Percentiles rank a stretch among this genome's conserved stretches.
These are phyloP conservation scores for Sparassis latifolia DNA, from an alignment of 1,284 basidiomycete genomes.

Conservation along the genomic window DNA sequence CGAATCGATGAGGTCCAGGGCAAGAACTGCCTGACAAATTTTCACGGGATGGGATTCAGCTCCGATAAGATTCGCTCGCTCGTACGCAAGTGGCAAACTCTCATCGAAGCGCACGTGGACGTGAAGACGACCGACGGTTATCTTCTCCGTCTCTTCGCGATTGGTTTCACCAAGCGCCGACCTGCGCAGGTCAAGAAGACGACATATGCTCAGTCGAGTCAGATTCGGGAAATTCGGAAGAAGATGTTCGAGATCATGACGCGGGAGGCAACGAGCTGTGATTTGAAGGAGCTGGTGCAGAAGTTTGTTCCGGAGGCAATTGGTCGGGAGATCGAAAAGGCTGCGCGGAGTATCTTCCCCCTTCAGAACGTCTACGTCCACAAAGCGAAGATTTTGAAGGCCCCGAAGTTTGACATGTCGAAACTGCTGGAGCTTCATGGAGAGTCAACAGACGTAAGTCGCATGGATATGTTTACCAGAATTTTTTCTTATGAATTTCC, in stretches of 20 bases:
- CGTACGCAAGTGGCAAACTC: slow-evolving; percentile 99
- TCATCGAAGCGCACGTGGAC: slow-evolving; percentile 98
- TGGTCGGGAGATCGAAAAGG: slow-evolving; percentile 99
- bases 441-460: slow-evolving; percentile 83
- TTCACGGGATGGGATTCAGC: slow-evolving; percentile 99
- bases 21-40: slow-evolving; percentile 99
- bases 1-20: slow-evolving; percentile 97
- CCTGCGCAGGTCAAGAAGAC: slow-evolving; percentile 98
- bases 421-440: slow-evolving; percentile 96
- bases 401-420: slow-evolving; percentile 93
- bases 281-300: slow-evolving; percentile 96
- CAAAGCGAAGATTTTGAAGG: slow-evolving; percentile 97
- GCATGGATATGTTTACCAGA: background rate
- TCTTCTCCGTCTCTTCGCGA: slow-evolving; percentile 97
- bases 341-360: slow-evolving; percentile 93
- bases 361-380: slow-evolving; percentile 98
- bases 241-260: slow-evolving; percentile 99
- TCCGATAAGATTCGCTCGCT: slow-evolving; percentile 99
- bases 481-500: slow-evolving; percentile 10
- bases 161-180: slow-evolving; percentile 98
- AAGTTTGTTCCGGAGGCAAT: slow-evolving; percentile 99
- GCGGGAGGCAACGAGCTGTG: slow-evolving; percentile 91
- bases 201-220: slow-evolving; percentile 93
- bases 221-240: slow-evolving; percentile 96
- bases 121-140: slow-evolving; percentile 99